Conservation (phyloP, 805 yeast genomes). For the Starmerella vaccinii region DNA sequence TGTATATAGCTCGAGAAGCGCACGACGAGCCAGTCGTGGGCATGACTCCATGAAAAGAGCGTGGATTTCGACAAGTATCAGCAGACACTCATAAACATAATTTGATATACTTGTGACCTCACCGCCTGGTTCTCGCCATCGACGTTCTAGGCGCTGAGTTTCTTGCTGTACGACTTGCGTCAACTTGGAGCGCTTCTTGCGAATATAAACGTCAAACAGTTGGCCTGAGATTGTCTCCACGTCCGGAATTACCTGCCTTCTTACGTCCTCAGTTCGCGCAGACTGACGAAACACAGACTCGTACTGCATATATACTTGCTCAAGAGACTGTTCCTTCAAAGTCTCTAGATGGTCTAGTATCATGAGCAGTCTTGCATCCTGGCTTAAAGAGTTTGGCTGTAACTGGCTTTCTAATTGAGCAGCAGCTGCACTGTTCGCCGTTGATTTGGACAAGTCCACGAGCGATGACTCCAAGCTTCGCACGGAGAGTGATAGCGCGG, state of each 20-base stretch:
- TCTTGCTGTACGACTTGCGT: slow-evolving; percentile 40
- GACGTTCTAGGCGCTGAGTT: slow-evolving; percentile 36
- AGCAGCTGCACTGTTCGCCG: slow-evolving; percentile 9
- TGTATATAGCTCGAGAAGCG: slow-evolving; percentile 39
- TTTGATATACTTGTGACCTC: slow-evolving; percentile 25
- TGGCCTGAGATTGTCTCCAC: slow-evolving; percentile 39
- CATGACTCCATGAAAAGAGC: slow-evolving; percentile 43
- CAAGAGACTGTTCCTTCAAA: slow-evolving; percentile 39
- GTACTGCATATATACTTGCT: slow-evolving; percentile 31
- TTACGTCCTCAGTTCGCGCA: neutral
- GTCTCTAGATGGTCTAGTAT: slow-evolving; percentile 46
- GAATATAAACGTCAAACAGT: slow-evolving; percentile 39
- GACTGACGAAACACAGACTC: slow-evolving; percentile 12
- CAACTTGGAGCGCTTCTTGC: slow-evolving; percentile 41
- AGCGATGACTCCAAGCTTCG: slow-evolving; percentile 18
- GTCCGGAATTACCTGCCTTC: slow-evolving; percentile 32
- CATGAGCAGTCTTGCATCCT: slow-evolving; percentile 42
- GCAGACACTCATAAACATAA: slow-evolving; percentile 42
- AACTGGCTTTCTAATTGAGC: slow-evolving; percentile 25
- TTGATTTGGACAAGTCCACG: slow-evolving; percentile 24
- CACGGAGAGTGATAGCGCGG: slow-evolving; percentile 17
- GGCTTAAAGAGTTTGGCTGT: slow-evolving; percentile 37
- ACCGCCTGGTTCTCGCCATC: slow-evolving; percentile 38
- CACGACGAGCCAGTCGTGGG: slow-evolving; percentile 37
- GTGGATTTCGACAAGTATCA: slow-evolving; percentile 43